Evolutionary conservation across 441 rosid species (phyloP).

Genomic region (Arabidopsis lyrata): DNA sequence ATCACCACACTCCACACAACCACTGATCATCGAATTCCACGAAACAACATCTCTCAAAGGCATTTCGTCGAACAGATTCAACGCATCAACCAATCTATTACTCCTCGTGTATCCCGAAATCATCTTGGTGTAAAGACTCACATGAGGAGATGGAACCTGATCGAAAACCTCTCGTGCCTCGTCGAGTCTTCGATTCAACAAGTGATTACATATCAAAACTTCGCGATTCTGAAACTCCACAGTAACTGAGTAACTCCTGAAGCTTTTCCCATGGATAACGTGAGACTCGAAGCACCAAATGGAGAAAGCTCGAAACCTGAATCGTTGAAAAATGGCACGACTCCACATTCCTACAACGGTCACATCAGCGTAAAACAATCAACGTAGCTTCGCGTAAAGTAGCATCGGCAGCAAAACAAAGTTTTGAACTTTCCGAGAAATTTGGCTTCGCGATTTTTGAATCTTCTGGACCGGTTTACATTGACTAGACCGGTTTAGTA

Average conservation of each 20-base stretch:
- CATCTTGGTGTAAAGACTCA: slow-evolving; percentile 59
- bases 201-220: slow-evolving; percentile 51
- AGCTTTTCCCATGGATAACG: background rate
- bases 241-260: slow-evolving; percentile 5
- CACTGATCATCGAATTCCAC: slow-evolving; percentile 68
- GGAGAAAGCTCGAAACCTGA: slow-evolving; percentile 15
- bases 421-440: background rate
- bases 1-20: slow-evolving; percentile 72
- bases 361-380: background rate
- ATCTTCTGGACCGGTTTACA: too few relatives aligned
- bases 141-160: slow-evolving; percentile 43
- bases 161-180: slow-evolving; percentile 55
- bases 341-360: slow-evolving; percentile 9
- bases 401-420: too few relatives aligned
- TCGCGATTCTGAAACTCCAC: slow-evolving; percentile 35
- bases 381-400: background rate
- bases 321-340: slow-evolving; percentile 4
- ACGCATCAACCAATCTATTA: slow-evolving; percentile 51
- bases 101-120: slow-evolving; percentile 48
- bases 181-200: slow-evolving; percentile 55
- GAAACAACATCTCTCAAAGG: slow-evolving; percentile 53
- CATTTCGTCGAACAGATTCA: slow-evolving; percentile 52
- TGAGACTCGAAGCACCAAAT: background rate
- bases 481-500: too few relatives aligned
- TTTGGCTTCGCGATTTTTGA: too few relatives aligned